Evolutionary conservation across 2,329 filamentous ascomycete species (phyloP), one percentile per base, ranked within the genome.

Genomic region (Lizonia empirigonia): DNA sequence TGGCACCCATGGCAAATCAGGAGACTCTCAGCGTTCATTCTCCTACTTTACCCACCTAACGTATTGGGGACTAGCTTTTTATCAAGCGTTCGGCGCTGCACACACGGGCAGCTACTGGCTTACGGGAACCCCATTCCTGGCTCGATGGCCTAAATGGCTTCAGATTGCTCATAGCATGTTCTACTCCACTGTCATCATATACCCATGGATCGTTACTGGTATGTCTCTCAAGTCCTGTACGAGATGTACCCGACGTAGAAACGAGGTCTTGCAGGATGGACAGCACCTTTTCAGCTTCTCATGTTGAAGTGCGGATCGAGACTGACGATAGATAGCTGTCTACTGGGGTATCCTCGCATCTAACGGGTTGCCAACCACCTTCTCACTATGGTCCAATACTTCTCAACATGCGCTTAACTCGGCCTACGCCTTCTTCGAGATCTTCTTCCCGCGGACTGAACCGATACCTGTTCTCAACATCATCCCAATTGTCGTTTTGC

Each of bases 21-120:
- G 67, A 26, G 67, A 64, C 1, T 64, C 65, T 9, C 75, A 78
- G 44, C 73, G 78, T 36, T 81, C 80, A 36, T 94, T 95, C 77
- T 90, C 86, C 63, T 95, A 85, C 79, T 95, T 96, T 77, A 95
- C 91, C 22, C 79, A 86, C 65, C 77, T 94, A 51, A 90, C 88
- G 8, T 94, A 87, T 79, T 94, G 89, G 89, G 89, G 89, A 2
- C 75, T 93, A 27, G 85, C 83, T 19, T 93, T 92, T 76, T 96
- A 95, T 78, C 87, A 87, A 69, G 78, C 85, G 49, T 76, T 86
- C 64, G 80, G 87, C 1, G 79, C 87, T 15, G 56, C 84, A 15
- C 90, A 95, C 76, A 91, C 88, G 5, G 75, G 84, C 44, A 80
- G 79, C 38, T 94, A 93, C 75, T 74, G 70, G 65, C 48, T 71